Percentiles rank a stretch among this genome's conserved stretches.
Evolutionary conservation across 2,329 filamentous ascomycete genomes (phyloP).

Genomic region (Paecilomyces variotii): DNA sequence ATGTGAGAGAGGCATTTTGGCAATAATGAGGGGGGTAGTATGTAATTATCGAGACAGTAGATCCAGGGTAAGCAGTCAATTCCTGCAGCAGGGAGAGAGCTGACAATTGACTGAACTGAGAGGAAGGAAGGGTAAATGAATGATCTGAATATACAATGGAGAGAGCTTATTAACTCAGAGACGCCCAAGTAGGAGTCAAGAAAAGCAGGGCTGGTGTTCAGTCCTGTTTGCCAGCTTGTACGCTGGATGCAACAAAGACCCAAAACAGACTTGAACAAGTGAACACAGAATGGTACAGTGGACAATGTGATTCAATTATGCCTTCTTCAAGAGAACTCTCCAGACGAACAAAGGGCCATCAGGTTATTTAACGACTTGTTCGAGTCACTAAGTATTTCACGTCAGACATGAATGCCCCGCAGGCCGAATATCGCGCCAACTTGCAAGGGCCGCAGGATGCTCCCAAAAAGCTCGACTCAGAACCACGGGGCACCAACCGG

Average conservation of each 20-base stretch:
- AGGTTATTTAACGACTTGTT: not conserved
- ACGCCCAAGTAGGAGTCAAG: not conserved
- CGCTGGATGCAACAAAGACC: not conserved
- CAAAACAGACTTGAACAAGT: not conserved
- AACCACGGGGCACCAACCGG: not conserved
- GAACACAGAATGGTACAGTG: not conserved
- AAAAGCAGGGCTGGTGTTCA: not conserved
- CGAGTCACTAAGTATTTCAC: not conserved
- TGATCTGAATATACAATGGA: not conserved
- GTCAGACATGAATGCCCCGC: not conserved
- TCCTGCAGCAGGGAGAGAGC: not conserved
- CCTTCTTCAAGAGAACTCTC: not conserved
- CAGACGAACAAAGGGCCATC: not conserved
- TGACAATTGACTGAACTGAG: not conserved
- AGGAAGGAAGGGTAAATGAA: not conserved
- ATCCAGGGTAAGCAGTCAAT: not conserved
- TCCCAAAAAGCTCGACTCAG: not conserved
- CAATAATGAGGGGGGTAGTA: not conserved
- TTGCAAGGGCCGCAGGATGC: not conserved
- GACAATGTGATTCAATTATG: not conserved
- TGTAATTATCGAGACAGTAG: not conserved
- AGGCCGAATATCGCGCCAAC: not conserved
- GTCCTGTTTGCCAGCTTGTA: not conserved
- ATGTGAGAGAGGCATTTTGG: constrained; percentile 54
- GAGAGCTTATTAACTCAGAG: not conserved